A percentile compares a stretch with the other conserved stretches of the same genome.
These are phyloP conservation scores for Suillus cothurnatus DNA, from an alignment of 768 basidiomycete species.

Conservation along the genomic window DNA sequence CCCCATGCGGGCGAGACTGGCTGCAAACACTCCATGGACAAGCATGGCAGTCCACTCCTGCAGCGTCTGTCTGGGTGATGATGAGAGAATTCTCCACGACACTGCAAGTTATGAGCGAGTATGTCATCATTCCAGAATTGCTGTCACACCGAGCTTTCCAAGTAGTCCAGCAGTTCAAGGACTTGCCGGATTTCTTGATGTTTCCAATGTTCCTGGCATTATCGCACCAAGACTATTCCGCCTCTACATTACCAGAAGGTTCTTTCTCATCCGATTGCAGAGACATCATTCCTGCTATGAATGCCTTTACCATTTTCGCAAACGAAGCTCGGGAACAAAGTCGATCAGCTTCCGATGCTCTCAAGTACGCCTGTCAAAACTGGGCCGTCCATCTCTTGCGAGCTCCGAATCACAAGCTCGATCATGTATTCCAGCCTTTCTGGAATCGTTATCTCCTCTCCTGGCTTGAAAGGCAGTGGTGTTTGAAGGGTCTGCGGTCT, in stretches of 20 bases:
- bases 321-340: background rate
- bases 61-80: background rate
- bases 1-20: background rate
- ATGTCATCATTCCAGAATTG: background rate
- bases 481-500: too few species aligned
- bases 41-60: background rate
- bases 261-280: background rate
- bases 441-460: too few species aligned
- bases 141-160: background rate
- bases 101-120: background rate
- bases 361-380: background rate
- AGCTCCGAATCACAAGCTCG: background rate
- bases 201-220: background rate
- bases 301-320: background rate
- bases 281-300: background rate
- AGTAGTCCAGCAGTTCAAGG: background rate
- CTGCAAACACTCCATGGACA: background rate
- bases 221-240: background rate
- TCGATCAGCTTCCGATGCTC: background rate
- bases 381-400: background rate
- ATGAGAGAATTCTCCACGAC: background rate
- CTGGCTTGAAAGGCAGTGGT: too few species aligned
- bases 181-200: background rate
- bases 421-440: background rate
- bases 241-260: background rate